Evolutionary conservation across 495 filamentous ascomycete genomes (phyloP).

Genomic region (Stereocaulon alpinum): DNA sequence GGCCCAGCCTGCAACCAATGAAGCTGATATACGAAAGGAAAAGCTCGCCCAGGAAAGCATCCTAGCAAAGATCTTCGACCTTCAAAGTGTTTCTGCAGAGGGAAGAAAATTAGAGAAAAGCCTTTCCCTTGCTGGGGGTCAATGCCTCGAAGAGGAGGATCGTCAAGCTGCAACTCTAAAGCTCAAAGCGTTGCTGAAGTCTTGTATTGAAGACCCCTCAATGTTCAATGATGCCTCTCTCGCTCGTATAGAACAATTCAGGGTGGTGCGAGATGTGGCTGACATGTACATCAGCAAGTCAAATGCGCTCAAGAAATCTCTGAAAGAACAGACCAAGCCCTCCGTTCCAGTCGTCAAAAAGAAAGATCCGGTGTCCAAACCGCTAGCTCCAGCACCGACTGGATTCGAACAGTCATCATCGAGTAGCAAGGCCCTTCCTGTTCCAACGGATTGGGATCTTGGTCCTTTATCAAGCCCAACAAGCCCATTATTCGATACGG

Average conservation of each 20-base stretch:
- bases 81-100: conserved; percentile 29
- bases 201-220: conserved; percentile 6
- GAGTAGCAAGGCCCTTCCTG: not conserved
- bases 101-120: conserved; percentile 24
- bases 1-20: conserved; percentile 13
- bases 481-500: not conserved
- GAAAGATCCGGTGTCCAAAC: conserved; percentile 6
- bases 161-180: conserved; percentile 33
- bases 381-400: conserved; percentile 8
- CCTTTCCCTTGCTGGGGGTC: conserved; percentile 18
- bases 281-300: conserved; percentile 18
- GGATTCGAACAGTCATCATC: conserved; percentile 5
- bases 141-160: conserved; percentile 22
- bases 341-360: conserved; percentile 4
- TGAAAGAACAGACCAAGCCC: conserved; percentile 6
- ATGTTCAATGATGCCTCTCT: conserved; percentile 4
- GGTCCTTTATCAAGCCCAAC: not conserved
- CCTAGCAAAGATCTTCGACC: conserved; percentile 42
- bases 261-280: conserved; percentile 16
- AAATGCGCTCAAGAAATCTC: not conserved
- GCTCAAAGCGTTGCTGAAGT: conserved; percentile 26
- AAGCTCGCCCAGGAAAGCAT: conserved; percentile 44
- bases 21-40: conserved; percentile 34
- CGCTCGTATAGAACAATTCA: conserved; percentile 17
- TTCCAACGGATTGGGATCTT: conserved; percentile 2